phyloP scores from a whole-genome alignment of 306 rosid species.

The Astragalus membranaceus region DNA sequence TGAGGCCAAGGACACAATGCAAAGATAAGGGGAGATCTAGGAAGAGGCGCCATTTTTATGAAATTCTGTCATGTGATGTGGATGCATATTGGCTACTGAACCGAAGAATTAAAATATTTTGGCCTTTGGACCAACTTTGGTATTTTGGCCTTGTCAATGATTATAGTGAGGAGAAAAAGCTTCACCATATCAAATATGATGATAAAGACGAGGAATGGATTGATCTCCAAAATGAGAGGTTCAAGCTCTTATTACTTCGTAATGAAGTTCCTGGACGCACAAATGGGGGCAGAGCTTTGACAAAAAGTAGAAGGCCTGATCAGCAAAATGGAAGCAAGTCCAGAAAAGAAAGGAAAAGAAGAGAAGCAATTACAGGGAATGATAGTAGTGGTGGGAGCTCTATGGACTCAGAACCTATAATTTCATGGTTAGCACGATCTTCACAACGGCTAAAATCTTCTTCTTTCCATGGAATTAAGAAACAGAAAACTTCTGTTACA shows the following conservation, averaged over 20 bases:
- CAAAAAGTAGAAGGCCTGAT: constrained; percentile 34
- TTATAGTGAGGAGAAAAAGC: constrained; percentile 52
- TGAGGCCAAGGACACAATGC: constrained; percentile 77
- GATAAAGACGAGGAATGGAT: constrained; percentile 97
- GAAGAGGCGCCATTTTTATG: constrained; percentile 93
- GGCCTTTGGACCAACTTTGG: constrained; percentile 99
- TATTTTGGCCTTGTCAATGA: constrained; percentile 72
- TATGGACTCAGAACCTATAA: constrained; percentile 90
- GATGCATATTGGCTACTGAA: constrained; percentile 74
- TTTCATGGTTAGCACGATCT: constrained; percentile 82
- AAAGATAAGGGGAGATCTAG: constrained; percentile 52
- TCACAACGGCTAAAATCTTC: constrained; percentile 52
- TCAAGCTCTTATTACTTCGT: constrained; percentile 84
- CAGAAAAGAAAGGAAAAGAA: constrained; percentile 41
- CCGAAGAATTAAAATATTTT: constrained; percentile 71
- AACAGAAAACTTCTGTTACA: constrained; percentile 52
- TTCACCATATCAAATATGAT: constrained; percentile 89
- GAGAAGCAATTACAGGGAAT: constrained; percentile 33
- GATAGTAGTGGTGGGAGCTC: constrained; percentile 47
- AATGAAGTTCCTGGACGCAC: constrained; percentile 77
- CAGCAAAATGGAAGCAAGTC: constrained; percentile 40
- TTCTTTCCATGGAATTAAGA: constrained; percentile 48
- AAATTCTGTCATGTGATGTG: constrained; percentile 51
- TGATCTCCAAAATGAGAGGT: constrained; percentile 79
- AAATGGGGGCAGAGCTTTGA: constrained; percentile 27